Evolutionary conservation across 139 green algal species (phyloP).

Genomic region (Diplosphaera chodatii): DNA sequence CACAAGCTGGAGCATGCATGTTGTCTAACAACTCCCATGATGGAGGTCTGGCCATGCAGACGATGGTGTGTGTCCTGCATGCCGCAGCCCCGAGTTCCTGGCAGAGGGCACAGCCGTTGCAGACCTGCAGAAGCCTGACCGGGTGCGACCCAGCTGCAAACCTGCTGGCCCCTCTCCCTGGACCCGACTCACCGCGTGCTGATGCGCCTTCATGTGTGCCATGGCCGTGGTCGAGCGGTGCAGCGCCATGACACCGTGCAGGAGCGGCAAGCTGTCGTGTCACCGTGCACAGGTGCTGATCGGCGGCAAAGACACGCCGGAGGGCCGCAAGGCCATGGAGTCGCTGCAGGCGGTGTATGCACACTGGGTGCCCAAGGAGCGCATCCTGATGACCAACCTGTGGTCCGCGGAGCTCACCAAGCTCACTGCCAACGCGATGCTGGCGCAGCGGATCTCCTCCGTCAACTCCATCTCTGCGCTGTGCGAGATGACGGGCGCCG

Average conservation of each 20-base stretch:
- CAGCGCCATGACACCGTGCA: too few species aligned
- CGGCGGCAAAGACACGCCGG: constrained; percentile 77
- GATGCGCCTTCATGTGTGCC: too few species aligned
- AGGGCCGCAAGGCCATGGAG: constrained; percentile 62
- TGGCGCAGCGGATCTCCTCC: constrained; percentile 97
- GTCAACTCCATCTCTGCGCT: constrained; percentile 98
- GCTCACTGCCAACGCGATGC: constrained; percentile 96
- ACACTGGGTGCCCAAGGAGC: constrained; percentile 91
- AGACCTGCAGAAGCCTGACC: constrained; percentile 77
- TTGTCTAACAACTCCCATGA: too few species aligned
- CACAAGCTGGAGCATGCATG: constrained; percentile 4
- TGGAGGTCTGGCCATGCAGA: too few species aligned
- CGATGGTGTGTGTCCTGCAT: constrained; percentile 12
- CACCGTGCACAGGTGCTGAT: constrained; percentile 60
- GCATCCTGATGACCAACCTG: constrained; percentile 91
- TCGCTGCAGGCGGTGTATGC: constrained; percentile 83
- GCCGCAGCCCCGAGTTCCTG: constrained; percentile 80
- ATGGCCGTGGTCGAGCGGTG: too few species aligned
- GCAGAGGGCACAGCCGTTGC: constrained; percentile 87
- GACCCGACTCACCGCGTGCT: too few species aligned
- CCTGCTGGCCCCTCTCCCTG: too few species aligned
- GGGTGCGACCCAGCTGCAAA: too few species aligned
- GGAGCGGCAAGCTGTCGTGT: too few species aligned
- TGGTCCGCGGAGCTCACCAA: constrained; percentile 98
- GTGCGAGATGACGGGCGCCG: constrained; percentile 92